Conservation (phyloP, 257 asterid genomes). For the Solanum virginianum region DNA sequence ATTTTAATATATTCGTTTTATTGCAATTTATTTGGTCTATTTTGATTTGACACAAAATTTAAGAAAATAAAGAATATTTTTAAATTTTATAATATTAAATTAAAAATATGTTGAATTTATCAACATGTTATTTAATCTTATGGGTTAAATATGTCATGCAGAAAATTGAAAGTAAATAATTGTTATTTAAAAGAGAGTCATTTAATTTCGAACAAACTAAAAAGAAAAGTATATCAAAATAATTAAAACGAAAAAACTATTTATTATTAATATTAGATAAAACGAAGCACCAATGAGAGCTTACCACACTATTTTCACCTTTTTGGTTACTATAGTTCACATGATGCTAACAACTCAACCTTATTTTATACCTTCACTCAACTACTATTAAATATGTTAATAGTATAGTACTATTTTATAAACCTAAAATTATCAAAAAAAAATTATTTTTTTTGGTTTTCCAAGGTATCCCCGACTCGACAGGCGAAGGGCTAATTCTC, state of each 20-base stretch:
- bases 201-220: too few relatives aligned
- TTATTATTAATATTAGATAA: not conserved
- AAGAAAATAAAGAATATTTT: not conserved
- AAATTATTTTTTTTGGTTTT: not conserved
- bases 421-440: not conserved
- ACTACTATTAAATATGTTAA: not conserved
- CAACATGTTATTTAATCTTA: too few relatives aligned
- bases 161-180: too few relatives aligned
- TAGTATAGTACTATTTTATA: not conserved
- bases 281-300: not conserved
- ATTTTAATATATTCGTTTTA: not conserved
- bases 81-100: too few relatives aligned
- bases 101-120: too few relatives aligned
- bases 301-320: not conserved
- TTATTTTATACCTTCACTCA: not conserved
- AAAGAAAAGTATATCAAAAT: not conserved
- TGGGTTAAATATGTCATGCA: fast-evolving
- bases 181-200: too few relatives aligned
- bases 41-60: not conserved
- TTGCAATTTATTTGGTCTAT: not conserved
- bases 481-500: too few relatives aligned
- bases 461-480: fast-evolving
- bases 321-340: not conserved
- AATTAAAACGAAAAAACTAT: not conserved
- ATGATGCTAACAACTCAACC: not conserved